phyloP scores from a whole-genome alignment of 1,139 yeast genomes.

The Taiozyma sp. region DNA sequence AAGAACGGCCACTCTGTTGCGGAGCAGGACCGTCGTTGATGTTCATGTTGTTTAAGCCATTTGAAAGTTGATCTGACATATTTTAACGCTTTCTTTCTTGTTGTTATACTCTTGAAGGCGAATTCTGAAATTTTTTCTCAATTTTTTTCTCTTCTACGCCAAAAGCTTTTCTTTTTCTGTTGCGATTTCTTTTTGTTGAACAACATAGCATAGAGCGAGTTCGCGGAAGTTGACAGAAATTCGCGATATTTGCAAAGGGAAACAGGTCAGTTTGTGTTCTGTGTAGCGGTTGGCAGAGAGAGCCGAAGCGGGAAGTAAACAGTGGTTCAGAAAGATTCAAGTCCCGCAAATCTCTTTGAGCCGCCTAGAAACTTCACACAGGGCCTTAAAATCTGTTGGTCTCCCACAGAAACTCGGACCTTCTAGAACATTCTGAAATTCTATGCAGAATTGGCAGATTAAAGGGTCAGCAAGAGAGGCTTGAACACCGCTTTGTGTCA shows the following conservation, averaged over 20 bases:
- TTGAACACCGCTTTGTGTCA: too few species aligned
- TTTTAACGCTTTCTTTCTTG: conserved; percentile 23
- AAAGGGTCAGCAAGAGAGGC: too few species aligned
- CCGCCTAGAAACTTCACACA: too few species aligned
- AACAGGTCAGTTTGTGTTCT: too few species aligned
- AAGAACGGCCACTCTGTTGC: conserved; percentile 23
- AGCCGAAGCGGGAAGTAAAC: too few species aligned
- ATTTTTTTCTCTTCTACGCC: conserved; percentile 1
- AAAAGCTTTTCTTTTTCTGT: neutral
- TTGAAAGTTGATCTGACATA: conserved; percentile 29
- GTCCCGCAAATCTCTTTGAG: too few species aligned
- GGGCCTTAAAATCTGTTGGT: too few species aligned
- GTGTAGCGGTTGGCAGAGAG: too few species aligned
- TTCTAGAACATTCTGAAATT: too few species aligned
- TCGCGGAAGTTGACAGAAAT: neutral
- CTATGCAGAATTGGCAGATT: too few species aligned
- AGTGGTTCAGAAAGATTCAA: too few species aligned
- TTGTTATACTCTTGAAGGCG: neutral
- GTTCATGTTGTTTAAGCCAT: conserved; percentile 39
- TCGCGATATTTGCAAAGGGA: neutral
- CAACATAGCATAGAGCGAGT: neutral
- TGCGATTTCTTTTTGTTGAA: neutral
- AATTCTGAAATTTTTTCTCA: neutral
- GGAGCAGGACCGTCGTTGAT: conserved; percentile 29
- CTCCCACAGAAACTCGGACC: too few species aligned